Evolutionary conservation across 495 filamentous ascomycete species (phyloP).

Genomic region (Xylaria nigripes): DNA sequence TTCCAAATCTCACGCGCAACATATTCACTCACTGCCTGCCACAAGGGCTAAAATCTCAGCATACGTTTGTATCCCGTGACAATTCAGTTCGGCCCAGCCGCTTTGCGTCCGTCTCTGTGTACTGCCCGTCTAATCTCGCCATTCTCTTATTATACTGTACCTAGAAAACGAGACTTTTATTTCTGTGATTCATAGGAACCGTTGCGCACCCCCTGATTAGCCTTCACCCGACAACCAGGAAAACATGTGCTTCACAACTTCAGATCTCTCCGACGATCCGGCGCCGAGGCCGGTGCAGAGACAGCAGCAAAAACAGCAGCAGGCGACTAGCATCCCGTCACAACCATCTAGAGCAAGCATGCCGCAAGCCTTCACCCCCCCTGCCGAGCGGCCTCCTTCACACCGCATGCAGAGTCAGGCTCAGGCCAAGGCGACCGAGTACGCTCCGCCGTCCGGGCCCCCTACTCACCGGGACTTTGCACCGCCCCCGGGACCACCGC

Average conservation of each 20-base stretch:
- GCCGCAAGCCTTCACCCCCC: slow-evolving; percentile 13
- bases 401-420: not conserved
- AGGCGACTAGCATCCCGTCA: slow-evolving; percentile 24
- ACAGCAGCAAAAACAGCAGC: slow-evolving; percentile 18
- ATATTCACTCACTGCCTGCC: too few relatives aligned
- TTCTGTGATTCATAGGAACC: not conserved
- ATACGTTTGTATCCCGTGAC: too few relatives aligned
- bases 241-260: slow-evolving; percentile 40
- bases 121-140: too few relatives aligned
- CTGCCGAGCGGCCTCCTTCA: slow-evolving; percentile 30
- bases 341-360: slow-evolving; percentile 11
- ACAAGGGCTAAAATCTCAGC: too few relatives aligned
- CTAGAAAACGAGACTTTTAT: too few relatives aligned
- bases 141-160: too few relatives aligned
- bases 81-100: too few relatives aligned
- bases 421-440: not conserved
- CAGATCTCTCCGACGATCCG: slow-evolving; percentile 25
- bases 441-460: slow-evolving; percentile 1
- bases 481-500: slow-evolving; percentile 30
- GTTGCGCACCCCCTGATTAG: not conserved
- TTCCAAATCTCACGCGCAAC: too few relatives aligned
- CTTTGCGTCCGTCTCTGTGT: too few relatives aligned
- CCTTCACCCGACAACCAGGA: too few relatives aligned
- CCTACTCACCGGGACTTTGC: too few relatives aligned
- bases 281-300: slow-evolving; percentile 22